Evolutionary conservation across 805 yeast species (phyloP), one percentile per base, ranked within the genome.

Genomic region (Saccharomycopsis amapae): DNA sequence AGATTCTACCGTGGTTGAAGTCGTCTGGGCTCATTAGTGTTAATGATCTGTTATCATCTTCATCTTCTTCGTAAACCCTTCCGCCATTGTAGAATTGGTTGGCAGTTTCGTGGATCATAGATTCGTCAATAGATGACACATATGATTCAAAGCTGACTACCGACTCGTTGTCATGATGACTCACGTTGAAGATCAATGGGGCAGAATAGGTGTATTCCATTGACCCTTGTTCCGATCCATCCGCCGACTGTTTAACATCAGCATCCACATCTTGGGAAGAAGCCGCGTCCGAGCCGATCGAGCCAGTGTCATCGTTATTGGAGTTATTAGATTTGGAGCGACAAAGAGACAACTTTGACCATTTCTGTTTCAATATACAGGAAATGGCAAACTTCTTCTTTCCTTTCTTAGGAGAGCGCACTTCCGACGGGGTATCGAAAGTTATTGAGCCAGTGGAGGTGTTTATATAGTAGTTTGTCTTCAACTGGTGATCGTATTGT

Each of bases 11-110:
- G 20, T 2, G 13, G 10, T 19, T 33, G 6, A 48, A 42, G 31
- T 48, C 51, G n/a, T 40, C 46, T 4, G 51, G 51, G 42, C 44
- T 48, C 51, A 48, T 48, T 17, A 48, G 43, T 2, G 51, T 48
- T 4, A 48, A 35, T 10, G 40, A 31, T n/a, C 7, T 7, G 10
- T 15, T 18, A 10, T 33, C 7, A 7, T 33, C 13, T 9, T 7
- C 7, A 22, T 37, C 12, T 18, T 23, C 25, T 18, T 23, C 25
- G 7, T 19, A 12, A n/a, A 19, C 23, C 25, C 24, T 9, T 20
- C 19, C n/a, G 32, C 28, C 10, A 18, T 39, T 28, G 25, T 49
- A 49, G 36, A 49, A 49, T 2, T 15, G n/a, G 40, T 45, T 42
- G 30, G 49, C 50, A 20, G 45, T 49, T 6, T 26, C 40, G 33